Base-by-base conservation (phyloP, 257 asterid species). In the Dorcoceras hygrometricum region DNA sequence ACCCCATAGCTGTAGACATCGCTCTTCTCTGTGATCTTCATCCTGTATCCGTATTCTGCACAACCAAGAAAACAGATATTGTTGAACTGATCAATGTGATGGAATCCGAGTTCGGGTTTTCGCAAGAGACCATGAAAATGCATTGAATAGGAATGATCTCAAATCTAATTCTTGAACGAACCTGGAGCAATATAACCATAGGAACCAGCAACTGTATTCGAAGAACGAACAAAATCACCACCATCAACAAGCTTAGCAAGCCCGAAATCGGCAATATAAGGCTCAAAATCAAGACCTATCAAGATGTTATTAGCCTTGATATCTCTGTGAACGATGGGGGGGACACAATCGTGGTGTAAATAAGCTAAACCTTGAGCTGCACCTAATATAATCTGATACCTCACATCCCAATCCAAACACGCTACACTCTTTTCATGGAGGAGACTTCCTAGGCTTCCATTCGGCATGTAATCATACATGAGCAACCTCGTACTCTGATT, bases 111-210 rank as follows among this genome's bases (percentile, higher is more conserved):
- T 39, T 39, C 8, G 20, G 22, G 20, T 4, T 46, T 18, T 5
- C n/a, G 22, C 22, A 5, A 46, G 8, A 14, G 54, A 46, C 2
- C 19, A 43, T 43, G 51, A 16, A 43, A 0, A 14, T 22, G 27
- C 3, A 36, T 2, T 36, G 19, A 39, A 39, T 39, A 39, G 18
- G 43, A 24, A 46, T 0, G 18, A 2, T 20, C 16, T 18, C 22
- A 22, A 26, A 22, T 39, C 27, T 62, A 26, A 25, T 20, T 34
- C 32, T 27, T 39, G 73, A 57, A 81, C 87, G 69, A 28, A 90
- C 96, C 97, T 29, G 97, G 96, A 65, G 96, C 97, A 19, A 90
- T 86, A 58, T 90, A 90, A n/a, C 96, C 97, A 5, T 86, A 88
- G 64, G 97, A 90, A 31, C 96, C 95, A 16, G 97, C 96, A 23